Evolutionary conservation across 441 rosid species (phyloP), one percentile per base, ranked within the genome.

Genomic region (Euphorbia celastroides): DNA sequence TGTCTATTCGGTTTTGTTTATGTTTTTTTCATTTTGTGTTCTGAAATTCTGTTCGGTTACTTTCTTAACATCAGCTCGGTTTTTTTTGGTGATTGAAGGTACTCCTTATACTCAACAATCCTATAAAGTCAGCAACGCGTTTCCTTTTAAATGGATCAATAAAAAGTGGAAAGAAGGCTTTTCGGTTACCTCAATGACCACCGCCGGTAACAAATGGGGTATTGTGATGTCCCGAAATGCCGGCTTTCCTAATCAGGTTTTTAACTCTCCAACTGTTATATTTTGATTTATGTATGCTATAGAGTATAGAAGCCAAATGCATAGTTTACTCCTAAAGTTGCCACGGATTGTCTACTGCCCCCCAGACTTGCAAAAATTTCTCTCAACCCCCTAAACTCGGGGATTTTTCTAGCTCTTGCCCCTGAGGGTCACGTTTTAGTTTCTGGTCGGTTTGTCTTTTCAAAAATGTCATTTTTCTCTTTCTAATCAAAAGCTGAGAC

Each of bases 91-190:
- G 38, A 52, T 66, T 67, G 67, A 67, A 84, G 89, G 89, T n/a
- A 78, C 83, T 12, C 75, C 79, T 25, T 84, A 82, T 54, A 72
- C 83, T 23, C 86, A 84, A 32, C 88, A 84, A 59, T 84, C 86
- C 36, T 84, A 79, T 79, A 82, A 82, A 80, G 88, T 84, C 16
- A 77, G 86, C 52, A 84, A 82, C 60, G 74, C 77, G 41, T 82
- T 84, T 70, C 89, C 86, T 44, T 82, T 80, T 75, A 84, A 84
- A 73, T 82, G 88, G 86, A 84, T 84, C 59, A 84, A 80, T 69
- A 84, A 82, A 67, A 84, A 84, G 70, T 80, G 86, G 86, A 82
- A 79, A 71, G 86, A 84, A 67, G 86, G 86, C 62, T 84, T 84
- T 64, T 77, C 74, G 14, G 89, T 84, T 50, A 81, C 89, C 28